phyloP scores from a whole-genome alignment of 768 basidiomycete genomes.

The Obba rivulosa region DNA sequence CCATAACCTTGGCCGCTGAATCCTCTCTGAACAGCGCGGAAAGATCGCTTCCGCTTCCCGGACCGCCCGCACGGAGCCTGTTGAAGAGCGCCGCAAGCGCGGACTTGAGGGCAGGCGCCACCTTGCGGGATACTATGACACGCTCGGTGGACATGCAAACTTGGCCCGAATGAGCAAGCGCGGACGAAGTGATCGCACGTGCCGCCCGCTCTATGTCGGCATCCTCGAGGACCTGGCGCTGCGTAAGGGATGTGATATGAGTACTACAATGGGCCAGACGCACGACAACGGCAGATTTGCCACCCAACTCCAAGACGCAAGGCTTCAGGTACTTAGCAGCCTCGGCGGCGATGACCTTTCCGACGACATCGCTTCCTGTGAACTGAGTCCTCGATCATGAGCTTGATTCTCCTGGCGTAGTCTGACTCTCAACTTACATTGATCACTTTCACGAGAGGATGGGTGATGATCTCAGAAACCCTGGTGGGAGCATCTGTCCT shows the following conservation, averaged over 20 bases:
- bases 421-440: conserved; percentile 36
- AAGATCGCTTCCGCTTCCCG: neutral
- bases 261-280: conserved; percentile 12
- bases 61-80: neutral
- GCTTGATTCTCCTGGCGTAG: neutral
- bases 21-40: conserved; percentile 3
- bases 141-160: conserved; percentile 58
- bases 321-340: conserved; percentile 55
- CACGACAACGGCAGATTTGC: conserved; percentile 48
- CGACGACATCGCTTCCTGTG: conserved; percentile 52
- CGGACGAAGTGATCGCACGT: conserved; percentile 38
- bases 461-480: conserved; percentile 51
- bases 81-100: conserved; percentile 1
- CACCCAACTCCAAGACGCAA: conserved; percentile 50
- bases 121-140: conserved; percentile 19
- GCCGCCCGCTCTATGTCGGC: conserved; percentile 51
- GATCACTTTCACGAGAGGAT: conserved; percentile 46
- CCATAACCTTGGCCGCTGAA: conserved; percentile 41
- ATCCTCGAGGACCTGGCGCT: conserved; percentile 39
- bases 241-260: neutral
- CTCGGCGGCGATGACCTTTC: conserved; percentile 46
- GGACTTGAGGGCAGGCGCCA: neutral
- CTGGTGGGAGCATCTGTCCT: conserved; percentile 36
- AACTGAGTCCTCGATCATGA: conserved; percentile 30
- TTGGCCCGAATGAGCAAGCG: conserved; percentile 46